Conservation (phyloP, 1,284 basidiomycete genomes). For the Salmacisia buchloeana region DNA sequence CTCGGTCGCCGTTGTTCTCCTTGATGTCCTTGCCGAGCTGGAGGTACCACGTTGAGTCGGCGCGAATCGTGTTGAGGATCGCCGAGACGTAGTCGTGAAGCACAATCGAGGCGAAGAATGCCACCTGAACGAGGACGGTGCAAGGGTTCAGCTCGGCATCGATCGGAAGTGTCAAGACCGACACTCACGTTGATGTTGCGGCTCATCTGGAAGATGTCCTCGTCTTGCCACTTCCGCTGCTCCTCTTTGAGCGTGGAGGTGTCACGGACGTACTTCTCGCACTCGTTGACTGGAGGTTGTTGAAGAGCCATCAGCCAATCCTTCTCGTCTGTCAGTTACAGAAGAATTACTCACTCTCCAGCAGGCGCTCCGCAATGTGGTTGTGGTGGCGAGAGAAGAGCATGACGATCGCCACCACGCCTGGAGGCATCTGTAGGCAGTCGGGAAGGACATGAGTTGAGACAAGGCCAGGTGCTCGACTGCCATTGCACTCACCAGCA, state of each 20-base stretch:
- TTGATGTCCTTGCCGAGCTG: constrained; percentile 15
- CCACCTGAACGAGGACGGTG: background rate
- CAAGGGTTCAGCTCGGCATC: background rate
- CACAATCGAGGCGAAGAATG: constrained; percentile 17
- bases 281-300: constrained; percentile 20
- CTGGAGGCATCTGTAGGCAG: constrained; percentile 67
- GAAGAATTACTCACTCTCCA: constrained; percentile 54
- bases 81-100: constrained; percentile 33
- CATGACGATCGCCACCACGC: constrained; percentile 64
- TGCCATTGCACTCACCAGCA: constrained; percentile 53
- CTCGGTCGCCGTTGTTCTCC: constrained; percentile 15
- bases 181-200: constrained; percentile 18
- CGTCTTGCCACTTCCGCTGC: constrained; percentile 23
- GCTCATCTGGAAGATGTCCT: constrained; percentile 54
- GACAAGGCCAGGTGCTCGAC: too few relatives aligned
- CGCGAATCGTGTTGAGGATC: constrained; percentile 30
- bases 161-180: background rate
- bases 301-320: too few relatives aligned
- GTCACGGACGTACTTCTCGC: constrained; percentile 20
- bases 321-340: too few relatives aligned
- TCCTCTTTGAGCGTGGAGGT: constrained; percentile 12
- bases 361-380: constrained; percentile 65
- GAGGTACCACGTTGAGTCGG: constrained; percentile 33
- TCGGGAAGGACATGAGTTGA: background rate
- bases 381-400: constrained; percentile 67